Evolutionary conservation across 257 asterid genomes (phyloP).

Genomic region (Penstemon barbatus): DNA sequence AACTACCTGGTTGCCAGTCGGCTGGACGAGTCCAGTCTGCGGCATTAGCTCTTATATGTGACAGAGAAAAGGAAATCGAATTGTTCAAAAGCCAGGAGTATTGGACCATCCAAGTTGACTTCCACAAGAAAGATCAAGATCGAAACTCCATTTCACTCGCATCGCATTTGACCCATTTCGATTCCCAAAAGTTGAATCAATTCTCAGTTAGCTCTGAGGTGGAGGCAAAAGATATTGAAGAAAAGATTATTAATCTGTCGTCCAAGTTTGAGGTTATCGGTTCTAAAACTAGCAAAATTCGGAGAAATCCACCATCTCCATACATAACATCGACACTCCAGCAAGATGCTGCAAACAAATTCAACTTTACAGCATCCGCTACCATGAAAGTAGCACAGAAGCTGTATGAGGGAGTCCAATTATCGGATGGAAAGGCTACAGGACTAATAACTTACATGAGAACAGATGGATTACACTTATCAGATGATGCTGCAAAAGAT

Average conservation of each 20-base stretch:
- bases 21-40: conserved; percentile 99
- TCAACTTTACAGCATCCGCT: conserved; percentile 64
- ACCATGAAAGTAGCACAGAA: conserved; percentile 93
- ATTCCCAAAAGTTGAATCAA: conserved; percentile 53
- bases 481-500: conserved; percentile 78
- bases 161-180: conserved; percentile 61
- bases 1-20: conserved; percentile 93
- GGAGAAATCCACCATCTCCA: conserved; percentile 74
- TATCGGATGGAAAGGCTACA: conserved; percentile 65
- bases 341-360: conserved; percentile 92
- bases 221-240: conserved; percentile 64
- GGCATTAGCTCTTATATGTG: conserved; percentile 86
- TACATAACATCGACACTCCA: conserved; percentile 88
- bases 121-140: conserved; percentile 35
- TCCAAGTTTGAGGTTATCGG: conserved; percentile 55
- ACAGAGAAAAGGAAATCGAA: conserved; percentile 84
- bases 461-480: conserved; percentile 88
- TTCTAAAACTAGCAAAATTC: conserved; percentile 54
- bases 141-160: conserved; percentile 37
- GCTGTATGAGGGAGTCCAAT: conserved; percentile 82
- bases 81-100: conserved; percentile 74
- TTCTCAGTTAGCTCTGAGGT: conserved; percentile 54
- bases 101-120: conserved; percentile 69
- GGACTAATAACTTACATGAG: conserved; percentile 92
- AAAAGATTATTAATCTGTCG: conserved; percentile 38